These are phyloP conservation scores for Yarrowia hollandica DNA, from an alignment of 805 yeast genomes.

Conservation along the genomic window DNA sequence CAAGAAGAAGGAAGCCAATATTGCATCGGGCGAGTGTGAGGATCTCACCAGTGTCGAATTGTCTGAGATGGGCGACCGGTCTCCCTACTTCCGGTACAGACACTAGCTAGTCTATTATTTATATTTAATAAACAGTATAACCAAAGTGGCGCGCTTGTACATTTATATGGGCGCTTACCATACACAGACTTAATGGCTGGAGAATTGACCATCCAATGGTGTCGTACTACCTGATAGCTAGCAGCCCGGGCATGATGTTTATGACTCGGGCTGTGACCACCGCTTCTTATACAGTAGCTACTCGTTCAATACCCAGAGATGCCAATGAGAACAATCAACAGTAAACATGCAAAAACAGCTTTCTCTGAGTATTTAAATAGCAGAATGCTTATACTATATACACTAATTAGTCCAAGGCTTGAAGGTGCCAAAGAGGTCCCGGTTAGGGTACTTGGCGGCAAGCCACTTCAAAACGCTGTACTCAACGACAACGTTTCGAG, in stretches of 20 bases:
- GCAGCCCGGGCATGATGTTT: too few species aligned
- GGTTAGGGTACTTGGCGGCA: constrained; percentile 36
- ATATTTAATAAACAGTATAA: background rate
- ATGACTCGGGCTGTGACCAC: too few species aligned
- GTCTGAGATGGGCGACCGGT: constrained; percentile 10
- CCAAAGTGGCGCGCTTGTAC: too few species aligned
- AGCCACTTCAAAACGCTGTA: constrained; percentile 50
- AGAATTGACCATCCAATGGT: too few species aligned
- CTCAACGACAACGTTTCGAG: constrained; percentile 64
- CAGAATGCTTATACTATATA: constrained; percentile 20
- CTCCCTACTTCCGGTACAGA: constrained; percentile 14
- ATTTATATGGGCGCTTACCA: too few species aligned
- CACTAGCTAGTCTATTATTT: background rate
- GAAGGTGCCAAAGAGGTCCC: constrained; percentile 25
- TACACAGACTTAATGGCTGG: too few species aligned
- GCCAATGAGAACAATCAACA: background rate
- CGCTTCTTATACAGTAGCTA: too few species aligned
- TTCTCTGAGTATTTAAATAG: background rate
- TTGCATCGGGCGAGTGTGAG: background rate
- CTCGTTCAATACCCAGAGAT: too few species aligned
- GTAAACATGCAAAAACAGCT: background rate
- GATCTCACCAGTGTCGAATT: background rate
- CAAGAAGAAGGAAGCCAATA: constrained; percentile 4
- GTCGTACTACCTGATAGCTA: too few species aligned
- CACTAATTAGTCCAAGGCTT: constrained; percentile 29